Evolutionary conservation across 2,329 filamentous ascomycete species (phyloP).

Genomic region (Pseudofabraea citricarpa): DNA sequence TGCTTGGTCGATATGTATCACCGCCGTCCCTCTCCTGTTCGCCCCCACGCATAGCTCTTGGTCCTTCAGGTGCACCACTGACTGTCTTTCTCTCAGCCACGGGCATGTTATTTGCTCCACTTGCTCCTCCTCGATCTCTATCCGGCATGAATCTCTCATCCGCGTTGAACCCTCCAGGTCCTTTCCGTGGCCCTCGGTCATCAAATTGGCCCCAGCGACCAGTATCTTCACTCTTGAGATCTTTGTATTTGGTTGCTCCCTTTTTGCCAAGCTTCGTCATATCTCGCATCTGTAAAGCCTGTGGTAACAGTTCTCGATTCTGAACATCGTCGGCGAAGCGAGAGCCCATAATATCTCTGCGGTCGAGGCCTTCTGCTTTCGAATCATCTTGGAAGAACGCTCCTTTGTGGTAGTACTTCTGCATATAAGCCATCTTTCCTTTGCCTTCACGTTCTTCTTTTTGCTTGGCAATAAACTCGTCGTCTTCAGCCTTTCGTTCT

Average conservation of each 20-base stretch:
- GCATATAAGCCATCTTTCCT: conserved; percentile 85
- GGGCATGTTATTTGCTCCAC: conserved; percentile 67
- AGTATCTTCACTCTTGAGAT: conserved; percentile 86
- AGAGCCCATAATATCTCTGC: conserved; percentile 81
- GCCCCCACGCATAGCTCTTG: conserved; percentile 23
- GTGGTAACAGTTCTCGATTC: conserved; percentile 77
- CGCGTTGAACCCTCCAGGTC: conserved; percentile 35
- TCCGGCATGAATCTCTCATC: conserved; percentile 69
- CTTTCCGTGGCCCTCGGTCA: conserved; percentile 38
- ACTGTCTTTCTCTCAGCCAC: conserved; percentile 51
- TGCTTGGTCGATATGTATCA: conserved; percentile 19
- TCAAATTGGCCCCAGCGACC: conserved; percentile 73
- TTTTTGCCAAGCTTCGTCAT: conserved; percentile 93
- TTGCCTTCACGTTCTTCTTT: conserved; percentile 47
- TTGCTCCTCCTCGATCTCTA: conserved; percentile 44
- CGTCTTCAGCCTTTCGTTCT: conserved; percentile 82
- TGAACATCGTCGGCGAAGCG: conserved; percentile 77
- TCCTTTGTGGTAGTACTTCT: conserved; percentile 95
- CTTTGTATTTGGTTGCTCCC: conserved; percentile 83
- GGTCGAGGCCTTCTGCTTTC: conserved; percentile 68
- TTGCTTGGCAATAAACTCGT: conserved; percentile 69
- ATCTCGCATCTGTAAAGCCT: conserved; percentile 89
- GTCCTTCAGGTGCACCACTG: conserved; percentile 25
- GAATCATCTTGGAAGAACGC: conserved; percentile 89
- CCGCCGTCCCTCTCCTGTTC: conserved; percentile 29